Base-by-base conservation (phyloP, 441 rosid species). In the Cnidoscolus chayamansa region DNA sequence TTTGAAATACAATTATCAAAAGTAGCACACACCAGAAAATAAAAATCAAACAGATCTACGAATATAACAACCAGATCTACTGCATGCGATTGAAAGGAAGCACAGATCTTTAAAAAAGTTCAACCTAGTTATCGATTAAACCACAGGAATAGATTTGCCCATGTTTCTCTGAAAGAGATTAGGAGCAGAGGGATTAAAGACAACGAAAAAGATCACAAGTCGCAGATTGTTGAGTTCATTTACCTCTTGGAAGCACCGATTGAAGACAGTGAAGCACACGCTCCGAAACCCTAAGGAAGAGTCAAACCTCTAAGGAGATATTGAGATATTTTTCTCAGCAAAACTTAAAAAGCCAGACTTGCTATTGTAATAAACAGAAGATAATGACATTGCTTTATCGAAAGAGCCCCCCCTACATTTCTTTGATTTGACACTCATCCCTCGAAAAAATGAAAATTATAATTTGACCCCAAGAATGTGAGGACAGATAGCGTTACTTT, bases 11-110 rank as follows among this genome's bases (percentile, higher is more conserved):
- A 65, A 25, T 20, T 3, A 20, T 12, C 11, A 11, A 65, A 48
- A 65, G 13, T 1, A 64, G 19, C 68, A 3, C n/a, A 45, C 16
- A 6, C 4, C 1, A 48, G n/a, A 48, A 55, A 45, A 20, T 10
- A 7, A 65, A 13, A 58, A 0, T 47, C 48, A 30, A 64, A 59
- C 65, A 69, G 69, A 72, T 76, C 68, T 31, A 45, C 1, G 17
- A 11, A 25, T n/a, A 54, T 8, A 43, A 8, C 48, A 62, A 19
- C 67, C 63, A 79, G 79, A 83, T 81, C 82, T 83, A 67, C 73
- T 3, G 15, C 63, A 53, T 25, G 62, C 49, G 8, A 57, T 8
- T 4, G 10, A 30, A 4, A 3, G 15, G 51, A 35, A 60, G 4
- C 49, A 30, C 54, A 73, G 77, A 77, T 75, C 76, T 31, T 15